Evolutionary conservation across 139 green algal species (phyloP).

Genomic region (Trebouxia sp.): DNA sequence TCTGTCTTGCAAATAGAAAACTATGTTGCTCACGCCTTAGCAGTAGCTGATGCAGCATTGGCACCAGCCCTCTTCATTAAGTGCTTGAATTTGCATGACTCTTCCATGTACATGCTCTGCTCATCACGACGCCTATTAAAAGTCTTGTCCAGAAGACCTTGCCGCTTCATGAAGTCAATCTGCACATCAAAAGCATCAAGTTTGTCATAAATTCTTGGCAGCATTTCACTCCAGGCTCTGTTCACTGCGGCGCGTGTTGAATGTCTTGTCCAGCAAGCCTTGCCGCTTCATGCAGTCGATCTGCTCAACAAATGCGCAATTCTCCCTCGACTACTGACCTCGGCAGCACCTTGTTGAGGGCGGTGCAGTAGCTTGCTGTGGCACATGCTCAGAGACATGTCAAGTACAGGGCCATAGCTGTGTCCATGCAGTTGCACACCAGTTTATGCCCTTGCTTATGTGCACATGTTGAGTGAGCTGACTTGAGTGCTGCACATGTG

Average conservation of each 20-base stretch:
- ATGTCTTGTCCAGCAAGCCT: constrained; percentile 53
- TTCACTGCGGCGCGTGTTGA: constrained; percentile 51
- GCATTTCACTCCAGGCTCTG: constrained; percentile 55
- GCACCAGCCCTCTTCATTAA: constrained; percentile 24
- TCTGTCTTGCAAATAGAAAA: too few species aligned
- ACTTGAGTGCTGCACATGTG: too few species aligned
- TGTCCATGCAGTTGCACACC: too few species aligned
- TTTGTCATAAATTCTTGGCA: too few species aligned
- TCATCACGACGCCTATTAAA: constrained; percentile 55
- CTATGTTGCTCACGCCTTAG: constrained; percentile 18
- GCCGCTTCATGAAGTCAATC: constrained; percentile 60
- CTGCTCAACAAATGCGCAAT: constrained; percentile 35
- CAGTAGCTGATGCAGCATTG: background rate
- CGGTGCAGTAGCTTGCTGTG: too few species aligned
- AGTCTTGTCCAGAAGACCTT: constrained; percentile 60
- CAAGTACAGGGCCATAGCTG: too few species aligned
- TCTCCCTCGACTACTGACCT: too few species aligned
- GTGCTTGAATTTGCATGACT: constrained; percentile 37
- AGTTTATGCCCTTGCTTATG: too few species aligned
- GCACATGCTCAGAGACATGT: too few species aligned
- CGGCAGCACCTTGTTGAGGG: too few species aligned
- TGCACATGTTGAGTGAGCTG: background rate
- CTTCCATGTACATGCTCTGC: constrained; percentile 60
- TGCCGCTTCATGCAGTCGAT: constrained; percentile 58
- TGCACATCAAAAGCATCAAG: constrained; percentile 34